phyloP scores from a whole-genome alignment of 169 alveolate genomes.

The Cryptosporidium felis region DNA sequence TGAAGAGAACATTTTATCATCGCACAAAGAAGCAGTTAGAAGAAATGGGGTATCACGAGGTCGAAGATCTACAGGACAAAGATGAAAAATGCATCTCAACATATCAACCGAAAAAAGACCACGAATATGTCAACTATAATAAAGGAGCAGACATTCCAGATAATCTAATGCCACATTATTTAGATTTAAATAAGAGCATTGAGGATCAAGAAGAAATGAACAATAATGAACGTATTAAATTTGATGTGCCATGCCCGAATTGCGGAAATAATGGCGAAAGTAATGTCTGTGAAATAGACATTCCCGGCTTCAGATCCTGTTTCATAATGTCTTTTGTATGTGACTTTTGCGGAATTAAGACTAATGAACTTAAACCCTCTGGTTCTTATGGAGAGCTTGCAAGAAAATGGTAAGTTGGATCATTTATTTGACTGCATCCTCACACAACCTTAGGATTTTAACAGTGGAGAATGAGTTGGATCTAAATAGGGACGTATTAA shows the following conservation, averaged over 20 bases:
- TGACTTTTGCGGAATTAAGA: slow-evolving; percentile 91
- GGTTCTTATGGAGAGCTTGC: slow-evolving; percentile 95
- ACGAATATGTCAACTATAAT: slow-evolving; percentile 6
- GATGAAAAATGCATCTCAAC: slow-evolving; percentile 61
- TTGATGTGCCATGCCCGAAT: slow-evolving; percentile 82
- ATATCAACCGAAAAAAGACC: slow-evolving; percentile 38
- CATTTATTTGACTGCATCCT: no score
- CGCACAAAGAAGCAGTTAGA: slow-evolving; percentile 85
- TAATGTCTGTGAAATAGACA: slow-evolving; percentile 89
- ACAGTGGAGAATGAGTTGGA: slow-evolving; percentile 77
- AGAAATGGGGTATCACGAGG: slow-evolving; percentile 85
- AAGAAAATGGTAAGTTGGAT: slow-evolving; percentile 80
- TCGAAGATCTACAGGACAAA: slow-evolving; percentile 73
- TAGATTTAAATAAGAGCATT: slow-evolving; percentile 63
- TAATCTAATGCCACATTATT: slow-evolving; percentile 63
- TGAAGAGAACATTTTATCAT: slow-evolving; percentile 72
- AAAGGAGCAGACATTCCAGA: slow-evolving; percentile 72
- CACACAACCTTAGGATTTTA: slow-evolving; percentile 60
- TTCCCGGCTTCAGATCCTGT: slow-evolving; percentile 96
- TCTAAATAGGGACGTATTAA: slow-evolving; percentile 93
- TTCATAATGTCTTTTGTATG: slow-evolving; percentile 93
- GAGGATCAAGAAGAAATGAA: slow-evolving; percentile 44
- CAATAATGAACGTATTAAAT: slow-evolving; percentile 55
- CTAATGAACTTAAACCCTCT: slow-evolving; percentile 94
- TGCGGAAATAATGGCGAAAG: slow-evolving; percentile 84